Evolutionary conservation across 1,284 basidiomycete species (phyloP).

Genomic region (Sporisorium graminicola): DNA sequence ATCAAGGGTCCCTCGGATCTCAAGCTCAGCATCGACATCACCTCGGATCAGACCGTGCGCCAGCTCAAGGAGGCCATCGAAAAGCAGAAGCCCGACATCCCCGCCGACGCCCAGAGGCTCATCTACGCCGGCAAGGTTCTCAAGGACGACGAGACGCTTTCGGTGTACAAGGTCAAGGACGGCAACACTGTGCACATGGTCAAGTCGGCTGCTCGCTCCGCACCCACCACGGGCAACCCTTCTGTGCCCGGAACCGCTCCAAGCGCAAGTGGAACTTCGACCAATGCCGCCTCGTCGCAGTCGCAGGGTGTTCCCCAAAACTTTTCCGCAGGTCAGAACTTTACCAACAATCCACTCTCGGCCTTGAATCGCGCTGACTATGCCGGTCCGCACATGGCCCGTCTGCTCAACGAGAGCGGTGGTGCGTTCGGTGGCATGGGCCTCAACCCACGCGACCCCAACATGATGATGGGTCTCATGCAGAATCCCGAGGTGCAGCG

Average conservation of each 20-base stretch:
- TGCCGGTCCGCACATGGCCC: slow-evolving; percentile 67
- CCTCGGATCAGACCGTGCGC: slow-evolving; percentile 56
- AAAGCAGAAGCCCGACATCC: slow-evolving; percentile 58
- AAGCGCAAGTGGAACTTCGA: slow-evolving; percentile 16
- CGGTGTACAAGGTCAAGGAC: slow-evolving; percentile 65
- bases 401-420: slow-evolving; percentile 59
- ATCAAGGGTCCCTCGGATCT: slow-evolving; percentile 67
- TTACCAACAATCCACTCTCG: slow-evolving; percentile 66
- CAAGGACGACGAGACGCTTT: slow-evolving; percentile 63
- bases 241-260: slow-evolving; percentile 38
- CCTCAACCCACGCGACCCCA: slow-evolving; percentile 67
- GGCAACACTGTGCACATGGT: slow-evolving; percentile 68
- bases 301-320: slow-evolving; percentile 63
- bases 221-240: slow-evolving; percentile 54
- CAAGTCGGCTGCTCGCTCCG: slow-evolving; percentile 57
- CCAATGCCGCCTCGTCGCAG: slow-evolving; percentile 46
- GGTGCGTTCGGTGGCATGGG: slow-evolving; percentile 61
- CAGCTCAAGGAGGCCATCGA: slow-evolving; percentile 66
- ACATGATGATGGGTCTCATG: slow-evolving; percentile 66
- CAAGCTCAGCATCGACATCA: slow-evolving; percentile 57
- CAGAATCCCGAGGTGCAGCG: slow-evolving; percentile 63
- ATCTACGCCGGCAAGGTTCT: slow-evolving; percentile 68
- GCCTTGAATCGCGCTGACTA: slow-evolving; percentile 65
- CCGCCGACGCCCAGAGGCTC: slow-evolving; percentile 65
- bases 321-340: slow-evolving; percentile 66